Evolutionary conservation across 805 yeast genomes (phyloP), one percentile per base, ranked within the genome.

Genomic region (Trichomonascus vanleenenianus): DNA sequence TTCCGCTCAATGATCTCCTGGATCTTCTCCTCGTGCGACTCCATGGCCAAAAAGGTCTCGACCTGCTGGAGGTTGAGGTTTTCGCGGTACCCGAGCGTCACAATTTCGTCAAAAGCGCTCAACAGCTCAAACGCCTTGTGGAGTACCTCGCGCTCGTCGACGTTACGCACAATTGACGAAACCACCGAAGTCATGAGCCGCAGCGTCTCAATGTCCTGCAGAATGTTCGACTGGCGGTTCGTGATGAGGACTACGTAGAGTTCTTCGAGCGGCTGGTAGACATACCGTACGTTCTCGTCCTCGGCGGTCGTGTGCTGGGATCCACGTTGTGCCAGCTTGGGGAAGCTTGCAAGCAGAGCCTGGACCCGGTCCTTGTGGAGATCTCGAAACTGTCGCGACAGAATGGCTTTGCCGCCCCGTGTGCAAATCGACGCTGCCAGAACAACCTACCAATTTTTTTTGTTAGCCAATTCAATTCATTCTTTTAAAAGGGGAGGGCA

Each of bases 1-100:
- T 93, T 93, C 65, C 89, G 81, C 68, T 87, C 97, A 58, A 93
- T 93, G 63, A 93, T 89, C 63, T 93, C 97, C 72, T 93, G 97
- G 61, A 94, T 91, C 72, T 86, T 91, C 69, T 93, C 99, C 68
- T 93, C 98, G 64, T 93, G 97, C 35, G 95, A 85, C 67, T 93
- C 97, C 97, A 93, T 91, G 62, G 87, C 91, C 70, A 93, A 72
- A 67, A 85, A 91, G 10, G 94, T 85, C 63, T 78, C 79, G 52
- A 93, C 84, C 69, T 93, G 97, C 49, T 80, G 64, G 53, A 83
- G 63, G 0, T 93, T 78, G 53, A 91, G 70, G 65, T 87, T 84
- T 64, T 93, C 99, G 54, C 85, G 80, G 70, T 83, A 87, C 14
- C 98, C 98, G 67, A 86, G 72, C 44, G 80, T 79, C 55, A 93